Percentiles rank a stretch among this genome's conserved stretches.
Conservation (phyloP, 441 rosid genomes). For the Adansonia madagascariensis region DNA sequence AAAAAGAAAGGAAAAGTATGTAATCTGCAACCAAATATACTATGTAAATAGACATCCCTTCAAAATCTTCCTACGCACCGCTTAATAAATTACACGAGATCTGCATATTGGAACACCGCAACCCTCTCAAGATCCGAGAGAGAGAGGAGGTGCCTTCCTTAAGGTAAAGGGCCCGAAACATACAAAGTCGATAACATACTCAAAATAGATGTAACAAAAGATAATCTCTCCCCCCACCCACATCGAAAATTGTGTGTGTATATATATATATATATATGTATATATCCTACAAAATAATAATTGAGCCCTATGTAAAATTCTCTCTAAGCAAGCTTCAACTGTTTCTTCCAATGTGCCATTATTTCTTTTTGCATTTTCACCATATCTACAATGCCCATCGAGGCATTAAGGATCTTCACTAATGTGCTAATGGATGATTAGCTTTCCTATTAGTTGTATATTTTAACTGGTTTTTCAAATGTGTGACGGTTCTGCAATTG, state of each 20-base stretch:
- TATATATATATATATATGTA: no score
- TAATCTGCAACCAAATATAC: conserved; percentile 39
- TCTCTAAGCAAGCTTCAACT: conserved; percentile 24
- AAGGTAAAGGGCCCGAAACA: conserved; percentile 23
- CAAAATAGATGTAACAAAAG: no score
- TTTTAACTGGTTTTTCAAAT: conserved; percentile 84
- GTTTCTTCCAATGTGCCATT: conserved; percentile 28
- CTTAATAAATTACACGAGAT: conserved; percentile 51
- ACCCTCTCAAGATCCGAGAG: conserved; percentile 19
- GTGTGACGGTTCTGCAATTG: conserved; percentile 80
- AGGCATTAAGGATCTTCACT: conserved; percentile 15
- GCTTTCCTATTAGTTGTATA: conserved; percentile 70
- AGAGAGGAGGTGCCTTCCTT: conserved; percentile 24
- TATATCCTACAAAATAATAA: conserved; percentile 31
- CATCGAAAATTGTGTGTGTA: no score
- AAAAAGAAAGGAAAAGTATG: conserved; percentile 24
- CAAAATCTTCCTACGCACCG: conserved; percentile 56
- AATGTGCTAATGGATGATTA: conserved; percentile 25
- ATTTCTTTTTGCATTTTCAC: conserved; percentile 16
- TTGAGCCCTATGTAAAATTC: conserved; percentile 27
- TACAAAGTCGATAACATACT: conserved; percentile 15
- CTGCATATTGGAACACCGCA: conserved; percentile 32
- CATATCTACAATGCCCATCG: conserved; percentile 19
- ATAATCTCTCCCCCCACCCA: no score
- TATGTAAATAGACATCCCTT: conserved; percentile 36